phyloP scores from a whole-genome alignment of 1,284 basidiomycete genomes.

The Tilletiaria anomala region DNA sequence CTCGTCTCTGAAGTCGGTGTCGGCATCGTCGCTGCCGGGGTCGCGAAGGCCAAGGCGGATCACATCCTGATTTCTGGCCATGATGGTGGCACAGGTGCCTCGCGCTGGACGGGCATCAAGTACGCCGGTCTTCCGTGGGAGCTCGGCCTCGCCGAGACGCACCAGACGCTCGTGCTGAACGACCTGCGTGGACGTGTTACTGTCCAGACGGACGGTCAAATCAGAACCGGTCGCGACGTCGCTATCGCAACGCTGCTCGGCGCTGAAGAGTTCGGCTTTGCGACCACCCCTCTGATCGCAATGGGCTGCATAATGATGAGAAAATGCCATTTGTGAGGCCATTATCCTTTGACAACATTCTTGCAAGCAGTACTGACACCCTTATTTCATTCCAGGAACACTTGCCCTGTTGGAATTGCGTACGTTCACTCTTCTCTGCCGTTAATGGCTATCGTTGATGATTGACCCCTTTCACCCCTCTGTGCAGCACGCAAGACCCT shows the following conservation, averaged over 20 bases:
- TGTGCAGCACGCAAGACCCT: slow-evolving; percentile 29
- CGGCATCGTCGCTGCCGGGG: slow-evolving; percentile 33
- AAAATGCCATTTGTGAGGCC: slow-evolving; percentile 12
- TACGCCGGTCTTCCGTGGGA: slow-evolving; percentile 37
- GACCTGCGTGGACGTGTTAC: slow-evolving; percentile 33
- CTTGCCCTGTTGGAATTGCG: slow-evolving; percentile 29
- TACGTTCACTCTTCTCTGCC: too few relatives aligned
- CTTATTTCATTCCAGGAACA: too few relatives aligned
- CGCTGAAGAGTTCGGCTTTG: slow-evolving; percentile 33
- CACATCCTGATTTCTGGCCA: slow-evolving; percentile 35
- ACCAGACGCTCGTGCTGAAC: slow-evolving; percentile 35
- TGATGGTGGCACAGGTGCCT: slow-evolving; percentile 36
- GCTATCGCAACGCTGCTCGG: slow-evolving; percentile 34
- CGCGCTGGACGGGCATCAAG: slow-evolving; percentile 36
- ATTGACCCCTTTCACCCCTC: too few relatives aligned
- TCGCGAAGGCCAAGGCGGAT: slow-evolving; percentile 37
- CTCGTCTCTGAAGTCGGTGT: slow-evolving; percentile 36
- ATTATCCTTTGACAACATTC: not conserved
- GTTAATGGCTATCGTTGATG: too few relatives aligned
- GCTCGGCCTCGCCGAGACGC: slow-evolving; percentile 35
- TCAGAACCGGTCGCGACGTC: slow-evolving; percentile 28
- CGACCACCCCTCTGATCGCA: slow-evolving; percentile 32
- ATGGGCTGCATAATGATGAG: slow-evolving; percentile 33
- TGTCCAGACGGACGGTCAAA: slow-evolving; percentile 33
- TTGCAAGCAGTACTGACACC: too few relatives aligned